A percentile compares a stretch with the other conserved stretches of the same genome.
phyloP scores from a whole-genome alignment of 2,329 filamentous ascomycete genomes.

The Rachicladosporium sp. region DNA sequence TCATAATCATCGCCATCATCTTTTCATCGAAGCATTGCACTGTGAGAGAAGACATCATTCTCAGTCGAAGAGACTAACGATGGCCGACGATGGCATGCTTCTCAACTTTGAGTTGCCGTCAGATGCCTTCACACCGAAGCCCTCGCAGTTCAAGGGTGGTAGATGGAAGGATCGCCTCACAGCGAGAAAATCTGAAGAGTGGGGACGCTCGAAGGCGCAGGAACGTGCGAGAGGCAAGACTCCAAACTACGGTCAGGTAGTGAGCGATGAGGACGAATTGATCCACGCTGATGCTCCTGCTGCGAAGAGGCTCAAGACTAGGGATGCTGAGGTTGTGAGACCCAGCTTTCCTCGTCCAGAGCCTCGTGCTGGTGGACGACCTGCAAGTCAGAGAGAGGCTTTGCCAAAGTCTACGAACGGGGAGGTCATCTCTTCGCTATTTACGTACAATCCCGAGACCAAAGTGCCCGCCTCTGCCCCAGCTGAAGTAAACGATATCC shows the following conservation, averaged over 20 bases:
- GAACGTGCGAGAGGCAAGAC: constrained; percentile 11
- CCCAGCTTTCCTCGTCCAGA: constrained; percentile 3
- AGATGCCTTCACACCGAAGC: constrained; percentile 51
- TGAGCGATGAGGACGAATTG: constrained; percentile 13
- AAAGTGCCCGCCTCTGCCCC: constrained; percentile 44
- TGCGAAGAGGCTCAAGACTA: constrained; percentile 10
- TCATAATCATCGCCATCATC: too few species aligned
- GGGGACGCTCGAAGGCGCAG: constrained; percentile 34
- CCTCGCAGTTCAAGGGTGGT: constrained; percentile 70
- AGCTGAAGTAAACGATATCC: constrained; percentile 32
- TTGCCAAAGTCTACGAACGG: constrained; percentile 7
- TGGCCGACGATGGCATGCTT: constrained; percentile 93
- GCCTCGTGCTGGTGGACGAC: constrained; percentile 4
- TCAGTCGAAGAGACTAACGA: constrained; percentile 24
- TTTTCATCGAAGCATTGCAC: too few species aligned
- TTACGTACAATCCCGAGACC: constrained; percentile 73
- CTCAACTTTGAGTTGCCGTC: constrained; percentile 72
- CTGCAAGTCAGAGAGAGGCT: constrained; percentile 3
- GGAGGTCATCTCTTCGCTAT: constrained; percentile 71
- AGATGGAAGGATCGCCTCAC: constrained; percentile 80
- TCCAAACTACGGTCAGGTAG: constrained; percentile 9
- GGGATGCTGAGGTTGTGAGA: constrained; percentile 5
- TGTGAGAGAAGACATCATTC: too few species aligned
- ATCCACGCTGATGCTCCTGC: constrained; percentile 7
- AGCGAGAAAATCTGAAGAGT: constrained; percentile 56